Conservation (phyloP, 768 basidiomycete genomes). For the Clavulina sp. region DNA sequence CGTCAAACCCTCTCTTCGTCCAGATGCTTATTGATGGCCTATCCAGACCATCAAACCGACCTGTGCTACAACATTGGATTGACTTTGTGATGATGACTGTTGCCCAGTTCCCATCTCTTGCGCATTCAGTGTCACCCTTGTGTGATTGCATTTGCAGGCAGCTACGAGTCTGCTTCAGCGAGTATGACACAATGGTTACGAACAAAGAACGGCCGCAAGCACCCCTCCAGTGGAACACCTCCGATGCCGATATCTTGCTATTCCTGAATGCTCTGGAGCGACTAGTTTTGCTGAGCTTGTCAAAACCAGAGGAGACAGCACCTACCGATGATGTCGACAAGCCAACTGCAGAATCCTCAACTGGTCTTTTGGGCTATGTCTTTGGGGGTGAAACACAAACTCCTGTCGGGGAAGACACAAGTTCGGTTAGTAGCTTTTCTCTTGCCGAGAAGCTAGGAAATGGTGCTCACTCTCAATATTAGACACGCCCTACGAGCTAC, state of each 20-base stretch:
- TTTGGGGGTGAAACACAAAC: constrained; percentile 50
- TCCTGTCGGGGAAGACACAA: constrained; percentile 30
- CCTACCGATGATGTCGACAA: constrained; percentile 38
- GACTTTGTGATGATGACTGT: constrained; percentile 89
- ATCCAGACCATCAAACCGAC: constrained; percentile 43
- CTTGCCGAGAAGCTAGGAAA: background rate
- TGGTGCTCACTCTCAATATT: constrained; percentile 7
- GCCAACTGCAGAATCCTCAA: constrained; percentile 30
- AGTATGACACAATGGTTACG: constrained; percentile 31
- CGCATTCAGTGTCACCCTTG: constrained; percentile 50
- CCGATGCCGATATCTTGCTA: constrained; percentile 72
- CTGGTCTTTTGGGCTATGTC: constrained; percentile 70
- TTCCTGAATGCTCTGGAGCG: constrained; percentile 72
- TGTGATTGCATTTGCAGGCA: constrained; percentile 67
- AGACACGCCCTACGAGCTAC: constrained; percentile 62
- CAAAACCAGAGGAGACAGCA: constrained; percentile 26
- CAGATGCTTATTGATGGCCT: constrained; percentile 75
- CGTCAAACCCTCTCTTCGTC: constrained; percentile 44
- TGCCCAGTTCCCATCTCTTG: constrained; percentile 61
- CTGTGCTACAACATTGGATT: constrained; percentile 86
- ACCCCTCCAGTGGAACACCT: constrained; percentile 34
- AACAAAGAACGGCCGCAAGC: constrained; percentile 19
- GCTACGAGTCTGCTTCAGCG: constrained; percentile 36
- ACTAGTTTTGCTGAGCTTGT: constrained; percentile 54
- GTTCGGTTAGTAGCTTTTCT: constrained; percentile 29